Conservation (phyloP, 2,329 filamentous ascomycete genomes). For the Coccinonectria pachysandricola region DNA sequence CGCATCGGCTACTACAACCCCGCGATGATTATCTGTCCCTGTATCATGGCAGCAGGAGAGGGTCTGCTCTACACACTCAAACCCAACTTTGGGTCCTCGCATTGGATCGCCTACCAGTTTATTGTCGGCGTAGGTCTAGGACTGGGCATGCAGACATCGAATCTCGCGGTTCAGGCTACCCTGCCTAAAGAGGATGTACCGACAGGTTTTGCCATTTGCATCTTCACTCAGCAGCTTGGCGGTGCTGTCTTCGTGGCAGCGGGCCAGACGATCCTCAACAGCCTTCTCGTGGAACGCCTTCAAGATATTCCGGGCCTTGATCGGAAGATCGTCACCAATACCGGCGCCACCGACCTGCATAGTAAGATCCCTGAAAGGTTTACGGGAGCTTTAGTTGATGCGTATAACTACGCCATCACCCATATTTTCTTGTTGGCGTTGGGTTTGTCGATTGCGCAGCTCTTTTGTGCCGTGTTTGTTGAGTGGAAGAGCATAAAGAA, state of each 20-base stretch:
- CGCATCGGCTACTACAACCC: conserved; percentile 51
- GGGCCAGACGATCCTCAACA: conserved; percentile 43
- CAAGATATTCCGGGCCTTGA: conserved; percentile 32
- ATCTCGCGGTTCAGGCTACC: conserved; percentile 46
- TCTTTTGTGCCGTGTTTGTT: conserved; percentile 48
- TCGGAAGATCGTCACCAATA: conserved; percentile 31
- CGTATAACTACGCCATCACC: conserved; percentile 56
- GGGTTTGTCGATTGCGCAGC: conserved; percentile 42
- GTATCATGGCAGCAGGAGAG: conserved; percentile 39
- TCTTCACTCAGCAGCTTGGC: conserved; percentile 50
- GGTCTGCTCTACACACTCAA: conserved; percentile 49
- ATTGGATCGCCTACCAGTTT: conserved; percentile 53
- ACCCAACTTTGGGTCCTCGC: conserved; percentile 32
- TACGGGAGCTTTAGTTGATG: conserved; percentile 42
- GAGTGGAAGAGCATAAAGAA: conserved; percentile 62
- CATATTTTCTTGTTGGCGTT: conserved; percentile 53
- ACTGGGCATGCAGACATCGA: conserved; percentile 46
- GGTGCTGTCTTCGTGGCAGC: conserved; percentile 48
- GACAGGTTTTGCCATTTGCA: conserved; percentile 43
- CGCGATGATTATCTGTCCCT: conserved; percentile 41
- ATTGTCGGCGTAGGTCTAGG: conserved; percentile 49
- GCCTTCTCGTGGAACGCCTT: conserved; percentile 31
- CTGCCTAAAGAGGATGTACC: conserved; percentile 42
- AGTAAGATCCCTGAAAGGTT: conserved; percentile 38
- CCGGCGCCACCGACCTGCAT: conserved; percentile 51